Conservation (phyloP, 805 yeast genomes). For the Torulaspora gathmanii region DNA sequence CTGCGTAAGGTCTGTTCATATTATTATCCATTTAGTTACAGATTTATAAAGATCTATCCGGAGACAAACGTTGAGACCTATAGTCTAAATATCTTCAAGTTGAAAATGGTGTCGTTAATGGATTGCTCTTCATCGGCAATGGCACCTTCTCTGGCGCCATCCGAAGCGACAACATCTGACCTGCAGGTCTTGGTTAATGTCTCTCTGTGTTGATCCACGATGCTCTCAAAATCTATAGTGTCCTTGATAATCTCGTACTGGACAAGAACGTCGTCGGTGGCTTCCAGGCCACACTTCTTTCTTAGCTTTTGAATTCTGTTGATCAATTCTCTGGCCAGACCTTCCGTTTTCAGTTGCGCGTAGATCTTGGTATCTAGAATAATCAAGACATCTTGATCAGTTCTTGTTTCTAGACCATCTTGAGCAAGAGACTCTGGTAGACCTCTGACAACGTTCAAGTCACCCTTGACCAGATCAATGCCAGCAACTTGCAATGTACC, state of each 20-base stretch:
- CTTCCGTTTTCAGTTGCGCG: constrained; percentile 87
- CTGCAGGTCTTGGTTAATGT: constrained; percentile 75
- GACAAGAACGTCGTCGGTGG: constrained; percentile 90
- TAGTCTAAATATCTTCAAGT: constrained; percentile 69
- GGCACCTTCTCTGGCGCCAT: constrained; percentile 44
- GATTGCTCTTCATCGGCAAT: constrained; percentile 86
- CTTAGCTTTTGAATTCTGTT: constrained; percentile 97
- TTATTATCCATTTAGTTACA: background rate
- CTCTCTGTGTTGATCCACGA: constrained; percentile 60
- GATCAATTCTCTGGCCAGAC: constrained; percentile 91
- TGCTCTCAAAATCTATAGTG: constrained; percentile 57
- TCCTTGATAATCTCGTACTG: constrained; percentile 65
- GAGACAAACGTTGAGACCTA: constrained; percentile 28
- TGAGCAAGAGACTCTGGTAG: constrained; percentile 62
- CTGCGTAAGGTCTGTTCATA: too few species aligned
- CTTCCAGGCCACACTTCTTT: constrained; percentile 90
- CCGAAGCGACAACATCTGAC: constrained; percentile 43
- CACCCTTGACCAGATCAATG: constrained; percentile 80
- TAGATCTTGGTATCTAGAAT: constrained; percentile 84
- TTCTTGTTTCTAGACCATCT: constrained; percentile 78
- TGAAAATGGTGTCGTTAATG: constrained; percentile 73
- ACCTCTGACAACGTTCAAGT: constrained; percentile 84
- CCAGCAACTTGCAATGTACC: constrained; percentile 86
- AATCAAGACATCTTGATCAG: constrained; percentile 84
- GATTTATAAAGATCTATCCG: constrained; percentile 2